Conservation (phyloP, 2,329 filamentous ascomycete species). For the Coleophoma eucalyptorum region DNA sequence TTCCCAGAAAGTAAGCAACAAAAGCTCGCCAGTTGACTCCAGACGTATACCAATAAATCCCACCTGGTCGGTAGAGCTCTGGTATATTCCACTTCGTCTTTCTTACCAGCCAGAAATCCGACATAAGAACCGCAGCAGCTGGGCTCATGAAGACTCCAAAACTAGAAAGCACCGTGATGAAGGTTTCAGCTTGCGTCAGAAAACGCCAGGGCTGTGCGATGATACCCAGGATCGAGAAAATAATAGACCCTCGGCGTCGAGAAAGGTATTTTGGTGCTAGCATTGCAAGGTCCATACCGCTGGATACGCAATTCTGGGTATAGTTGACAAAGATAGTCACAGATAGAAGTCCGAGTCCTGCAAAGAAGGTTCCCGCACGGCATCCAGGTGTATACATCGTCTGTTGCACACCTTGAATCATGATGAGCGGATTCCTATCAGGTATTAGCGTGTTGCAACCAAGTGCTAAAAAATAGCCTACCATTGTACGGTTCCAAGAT, state of each 20-base stretch:
- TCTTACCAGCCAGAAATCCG: constrained; percentile 9
- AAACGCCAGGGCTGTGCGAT: constrained; percentile 1
- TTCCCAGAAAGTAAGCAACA: constrained; percentile 6
- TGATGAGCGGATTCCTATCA: not conserved
- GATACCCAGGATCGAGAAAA: not conserved
- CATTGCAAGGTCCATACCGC: not conserved
- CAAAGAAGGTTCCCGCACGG: constrained; percentile 1
- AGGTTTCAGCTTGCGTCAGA: not conserved
- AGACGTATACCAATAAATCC: constrained; percentile 9
- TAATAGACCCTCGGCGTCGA: not conserved
- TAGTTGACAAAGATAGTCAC: not conserved
- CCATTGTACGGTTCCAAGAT: not conserved
- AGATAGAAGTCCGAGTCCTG: not conserved
- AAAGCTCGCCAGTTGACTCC: constrained; percentile 9
- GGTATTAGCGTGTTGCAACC: too few relatives aligned
- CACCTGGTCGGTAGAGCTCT: constrained; percentile 5
- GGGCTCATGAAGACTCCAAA: constrained; percentile 9
- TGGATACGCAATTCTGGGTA: not conserved
- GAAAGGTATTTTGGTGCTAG: not conserved
- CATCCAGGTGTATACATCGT: not conserved
- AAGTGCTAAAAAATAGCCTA: too few relatives aligned
- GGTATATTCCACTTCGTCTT: constrained; percentile 7
- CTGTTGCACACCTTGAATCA: not conserved
- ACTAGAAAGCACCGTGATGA: constrained; percentile 3
- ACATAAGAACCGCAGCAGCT: constrained; percentile 6